Evolutionary conservation across 805 yeast species (phyloP).

Genomic region (Scheffersomyces lignosus): DNA sequence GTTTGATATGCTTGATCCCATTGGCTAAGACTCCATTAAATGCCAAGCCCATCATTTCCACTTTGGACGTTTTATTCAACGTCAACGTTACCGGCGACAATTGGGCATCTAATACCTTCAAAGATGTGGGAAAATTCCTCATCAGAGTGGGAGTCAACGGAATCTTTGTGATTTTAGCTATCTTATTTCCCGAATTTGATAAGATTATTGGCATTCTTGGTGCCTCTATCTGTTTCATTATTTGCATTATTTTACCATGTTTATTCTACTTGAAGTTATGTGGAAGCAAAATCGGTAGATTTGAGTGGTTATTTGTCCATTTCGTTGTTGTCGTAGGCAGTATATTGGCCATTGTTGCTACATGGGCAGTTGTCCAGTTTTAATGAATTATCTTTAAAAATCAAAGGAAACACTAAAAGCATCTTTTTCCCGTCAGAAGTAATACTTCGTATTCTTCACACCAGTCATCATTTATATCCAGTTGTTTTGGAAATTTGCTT

Average conservation of each 20-base stretch:
- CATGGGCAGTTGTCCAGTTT: slow-evolving; percentile 14
- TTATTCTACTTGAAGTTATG: slow-evolving; percentile 33
- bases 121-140: slow-evolving; percentile 3
- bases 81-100: slow-evolving; percentile 5
- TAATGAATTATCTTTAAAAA: neutral
- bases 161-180: slow-evolving; percentile 22
- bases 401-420: too few relatives aligned
- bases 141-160: slow-evolving; percentile 25
- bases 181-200: slow-evolving; percentile 39
- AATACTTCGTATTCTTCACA: too few relatives aligned
- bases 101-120: slow-evolving; percentile 1
- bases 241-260: slow-evolving; percentile 41
- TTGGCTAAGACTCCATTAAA: slow-evolving; percentile 42
- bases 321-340: slow-evolving; percentile 9
- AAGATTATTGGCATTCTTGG: slow-evolving; percentile 42
- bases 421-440: too few relatives aligned
- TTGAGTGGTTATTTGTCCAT: slow-evolving; percentile 13
- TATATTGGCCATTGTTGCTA: slow-evolving; percentile 19
- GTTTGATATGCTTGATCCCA: slow-evolving; percentile 39
- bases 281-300: slow-evolving; percentile 9
- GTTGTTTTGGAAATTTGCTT: too few relatives aligned
- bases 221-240: slow-evolving; percentile 40
- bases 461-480: too few relatives aligned
- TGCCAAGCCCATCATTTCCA: slow-evolving; percentile 39
- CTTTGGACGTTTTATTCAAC: slow-evolving; percentile 30